phyloP scores from a whole-genome alignment of 306 rosid genomes.

The Sesbania bispinosa region DNA sequence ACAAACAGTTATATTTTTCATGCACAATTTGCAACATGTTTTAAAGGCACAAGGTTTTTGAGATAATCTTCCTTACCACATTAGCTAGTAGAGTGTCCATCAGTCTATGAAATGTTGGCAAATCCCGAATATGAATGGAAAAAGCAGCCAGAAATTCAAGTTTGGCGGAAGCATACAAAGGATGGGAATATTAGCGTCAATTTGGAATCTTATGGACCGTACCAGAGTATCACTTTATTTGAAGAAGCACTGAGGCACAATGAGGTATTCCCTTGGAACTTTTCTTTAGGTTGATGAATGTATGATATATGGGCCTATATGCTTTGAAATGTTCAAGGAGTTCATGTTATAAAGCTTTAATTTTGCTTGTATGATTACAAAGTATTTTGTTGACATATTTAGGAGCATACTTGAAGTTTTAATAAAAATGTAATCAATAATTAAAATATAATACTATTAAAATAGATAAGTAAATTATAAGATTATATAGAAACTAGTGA shows the following conservation, averaged over 20 bases:
- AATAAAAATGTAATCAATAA: not conserved
- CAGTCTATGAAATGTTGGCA: slow-evolving; percentile 89
- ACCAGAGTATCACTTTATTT: slow-evolving; percentile 49
- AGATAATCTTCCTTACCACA: slow-evolving; percentile 21
- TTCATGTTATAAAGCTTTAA: not conserved
- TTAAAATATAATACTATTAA: not conserved
- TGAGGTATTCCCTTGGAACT: slow-evolving; percentile 47
- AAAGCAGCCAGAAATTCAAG: slow-evolving; percentile 66
- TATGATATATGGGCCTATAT: not conserved
- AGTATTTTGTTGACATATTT: not conserved
- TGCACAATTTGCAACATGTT: slow-evolving; percentile 18
- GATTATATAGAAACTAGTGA: not conserved
- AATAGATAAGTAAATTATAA: not conserved
- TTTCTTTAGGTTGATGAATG: slow-evolving; percentile 1
- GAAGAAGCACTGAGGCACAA: slow-evolving; percentile 73
- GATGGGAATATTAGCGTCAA: slow-evolving; percentile 45
- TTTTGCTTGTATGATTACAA: not conserved
- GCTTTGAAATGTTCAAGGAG: slow-evolving; percentile 21
- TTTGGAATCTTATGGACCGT: slow-evolving; percentile 70
- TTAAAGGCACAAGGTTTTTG: slow-evolving; percentile 21
- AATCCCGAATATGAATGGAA: slow-evolving; percentile 80
- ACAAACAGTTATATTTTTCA: slow-evolving; percentile 6
- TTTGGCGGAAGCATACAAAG: slow-evolving; percentile 65
- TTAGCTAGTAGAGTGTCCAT: slow-evolving; percentile 91
- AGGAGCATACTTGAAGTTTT: slow-evolving; percentile 10